Percentiles rank a stretch among this genome's conserved stretches.
These are phyloP conservation scores for Agaricus sinodeliciosus DNA, from an alignment of 768 basidiomycete genomes.

Conservation along the genomic window DNA sequence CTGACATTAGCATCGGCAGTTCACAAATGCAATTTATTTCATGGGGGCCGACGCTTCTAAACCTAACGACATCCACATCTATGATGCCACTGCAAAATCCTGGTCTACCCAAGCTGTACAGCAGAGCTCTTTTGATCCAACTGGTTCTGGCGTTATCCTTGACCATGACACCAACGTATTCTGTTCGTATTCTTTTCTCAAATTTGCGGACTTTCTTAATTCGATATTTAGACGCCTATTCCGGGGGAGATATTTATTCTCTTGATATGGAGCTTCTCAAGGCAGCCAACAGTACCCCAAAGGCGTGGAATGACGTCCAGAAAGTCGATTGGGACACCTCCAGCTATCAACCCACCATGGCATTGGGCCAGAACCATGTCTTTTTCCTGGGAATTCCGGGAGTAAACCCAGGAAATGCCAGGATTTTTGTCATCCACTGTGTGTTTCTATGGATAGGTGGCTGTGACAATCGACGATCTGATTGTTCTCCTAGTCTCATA, in stretches of 20 bases:
- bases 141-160: slow-evolving; percentile 64
- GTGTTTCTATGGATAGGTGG: slow-evolving; percentile 15
- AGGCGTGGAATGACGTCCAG: slow-evolving; percentile 62
- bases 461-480: background rate
- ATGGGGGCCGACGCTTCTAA: slow-evolving; percentile 69
- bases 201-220: background rate
- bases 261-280: slow-evolving; percentile 67
- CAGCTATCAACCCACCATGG: slow-evolving; percentile 56
- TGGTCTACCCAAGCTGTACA: slow-evolving; percentile 74
- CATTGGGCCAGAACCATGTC: slow-evolving; percentile 68
- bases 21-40: slow-evolving; percentile 81
- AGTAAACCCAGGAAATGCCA: slow-evolving; percentile 46
- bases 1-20: slow-evolving; percentile 34
- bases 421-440: slow-evolving; percentile 78
- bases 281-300: slow-evolving; percentile 46
- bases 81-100: slow-evolving; percentile 59
- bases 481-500: slow-evolving; percentile 40
- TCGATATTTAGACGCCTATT: slow-evolving; percentile 53
- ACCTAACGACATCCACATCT: slow-evolving; percentile 71
- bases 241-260: slow-evolving; percentile 55
- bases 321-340: slow-evolving; percentile 29
- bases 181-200: slow-evolving; percentile 37
- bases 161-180: slow-evolving; percentile 95
- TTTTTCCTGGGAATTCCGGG: slow-evolving; percentile 62
- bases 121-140: slow-evolving; percentile 51